A percentile compares a stretch with the other conserved stretches of the same genome.
phyloP scores from a whole-genome alignment of 208 protist species.

The Phytomonas sp. region DNA sequence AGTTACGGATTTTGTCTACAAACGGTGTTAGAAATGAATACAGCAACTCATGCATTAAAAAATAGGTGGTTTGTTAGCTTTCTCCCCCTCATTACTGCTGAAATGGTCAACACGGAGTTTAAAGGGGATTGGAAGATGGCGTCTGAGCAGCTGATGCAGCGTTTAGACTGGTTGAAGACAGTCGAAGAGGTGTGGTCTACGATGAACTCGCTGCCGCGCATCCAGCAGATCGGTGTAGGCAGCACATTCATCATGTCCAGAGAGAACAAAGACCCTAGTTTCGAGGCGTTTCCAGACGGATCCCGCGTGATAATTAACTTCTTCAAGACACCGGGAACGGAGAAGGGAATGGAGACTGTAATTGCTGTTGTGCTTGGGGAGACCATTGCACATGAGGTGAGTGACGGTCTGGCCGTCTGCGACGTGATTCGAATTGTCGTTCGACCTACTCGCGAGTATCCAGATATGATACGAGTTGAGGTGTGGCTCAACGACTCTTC shows the following conservation, averaged over 20 bases:
- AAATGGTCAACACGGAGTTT: constrained; percentile 65
- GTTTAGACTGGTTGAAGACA: constrained; percentile 73
- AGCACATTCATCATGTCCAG: constrained; percentile 79
- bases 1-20: constrained; percentile 4
- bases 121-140: constrained; percentile 85
- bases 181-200: constrained; percentile 89
- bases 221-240: constrained; percentile 71
- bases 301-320: constrained; percentile 71
- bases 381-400: constrained; percentile 39
- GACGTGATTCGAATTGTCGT: constrained; percentile 77
- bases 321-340: constrained; percentile 44
- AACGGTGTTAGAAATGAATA: background rate
- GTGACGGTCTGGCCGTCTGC: constrained; percentile 55
- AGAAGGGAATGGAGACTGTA: constrained; percentile 58
- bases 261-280: constrained; percentile 79
- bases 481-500: constrained; percentile 78
- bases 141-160: constrained; percentile 51
- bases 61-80: constrained; percentile 83
- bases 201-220: constrained; percentile 79
- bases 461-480: constrained; percentile 69
- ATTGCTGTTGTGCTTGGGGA: constrained; percentile 72
- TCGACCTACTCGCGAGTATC: constrained; percentile 49
- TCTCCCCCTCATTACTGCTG: constrained; percentile 59
- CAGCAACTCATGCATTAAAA: constrained; percentile 45
- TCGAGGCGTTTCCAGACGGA: constrained; percentile 81